phyloP scores from a whole-genome alignment of 2,329 filamentous ascomycete genomes.

The Fusarium camptoceras region DNA sequence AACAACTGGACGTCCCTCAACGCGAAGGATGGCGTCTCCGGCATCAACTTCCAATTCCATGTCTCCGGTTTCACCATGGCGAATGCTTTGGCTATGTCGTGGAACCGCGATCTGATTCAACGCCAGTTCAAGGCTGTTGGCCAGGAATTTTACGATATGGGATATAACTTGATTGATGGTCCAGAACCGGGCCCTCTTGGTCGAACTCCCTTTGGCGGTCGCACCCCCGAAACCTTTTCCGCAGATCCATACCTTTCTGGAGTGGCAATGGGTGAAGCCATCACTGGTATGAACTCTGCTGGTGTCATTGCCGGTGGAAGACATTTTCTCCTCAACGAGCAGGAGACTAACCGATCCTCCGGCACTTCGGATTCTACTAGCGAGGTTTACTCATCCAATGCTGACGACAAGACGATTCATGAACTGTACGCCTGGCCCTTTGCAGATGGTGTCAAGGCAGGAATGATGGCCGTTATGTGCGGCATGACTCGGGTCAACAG shows the following conservation, averaged over 20 bases:
- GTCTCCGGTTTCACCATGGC: not conserved
- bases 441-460: slow-evolving; percentile 77
- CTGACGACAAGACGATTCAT: slow-evolving; percentile 50
- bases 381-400: not conserved
- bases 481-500: not conserved
- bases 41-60: not conserved
- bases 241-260: slow-evolving; percentile 86
- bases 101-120: not conserved
- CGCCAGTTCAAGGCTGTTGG: not conserved
- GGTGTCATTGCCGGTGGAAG: slow-evolving; percentile 65
- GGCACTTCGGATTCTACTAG: not conserved
- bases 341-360: slow-evolving; percentile 74
- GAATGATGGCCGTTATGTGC: slow-evolving; percentile 83
- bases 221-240: slow-evolving; percentile 92
- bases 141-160: not conserved
- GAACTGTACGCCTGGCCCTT: slow-evolving; percentile 84
- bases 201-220: slow-evolving; percentile 66
- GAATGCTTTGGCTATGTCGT: not conserved
- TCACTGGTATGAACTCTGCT: slow-evolving; percentile 71
- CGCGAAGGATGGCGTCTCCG: not conserved
- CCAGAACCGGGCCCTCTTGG: slow-evolving; percentile 1
- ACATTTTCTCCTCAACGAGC: slow-evolving; percentile 63
- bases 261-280: slow-evolving; percentile 79
- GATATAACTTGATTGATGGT: not conserved
- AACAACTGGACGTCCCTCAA: not conserved